Conservation (phyloP, 768 basidiomycete genomes). For the Tricholoma bakamatsutake region DNA sequence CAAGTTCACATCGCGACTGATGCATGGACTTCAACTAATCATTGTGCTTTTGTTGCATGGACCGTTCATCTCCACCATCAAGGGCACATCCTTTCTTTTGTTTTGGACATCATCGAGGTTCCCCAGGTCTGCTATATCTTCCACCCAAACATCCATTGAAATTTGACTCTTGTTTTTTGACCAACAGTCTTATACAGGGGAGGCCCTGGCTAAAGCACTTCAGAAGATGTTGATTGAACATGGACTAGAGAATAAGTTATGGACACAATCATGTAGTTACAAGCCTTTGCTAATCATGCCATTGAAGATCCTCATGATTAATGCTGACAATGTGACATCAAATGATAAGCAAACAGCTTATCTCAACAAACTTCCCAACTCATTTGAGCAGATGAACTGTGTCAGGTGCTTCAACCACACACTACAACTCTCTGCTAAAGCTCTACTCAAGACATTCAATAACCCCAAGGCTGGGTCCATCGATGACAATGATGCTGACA, state of each 20-base stretch:
- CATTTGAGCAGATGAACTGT: conserved; percentile 19
- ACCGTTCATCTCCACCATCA: conserved; percentile 13
- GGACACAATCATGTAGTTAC: neutral
- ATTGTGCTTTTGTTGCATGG: no score
- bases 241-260: conserved; percentile 28
- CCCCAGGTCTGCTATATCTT: neutral
- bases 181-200: conserved; percentile 21
- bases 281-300: neutral
- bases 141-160: neutral
- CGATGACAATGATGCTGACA: neutral
- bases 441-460: conserved; percentile 23
- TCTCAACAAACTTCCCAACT: conserved; percentile 14
- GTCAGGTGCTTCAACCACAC: conserved; percentile 34
- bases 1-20: conserved; percentile 23
- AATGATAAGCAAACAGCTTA: conserved; percentile 30
- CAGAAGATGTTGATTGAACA: conserved; percentile 22
- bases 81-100: conserved; percentile 21
- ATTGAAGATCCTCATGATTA: conserved; percentile 23
- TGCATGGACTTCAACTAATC: neutral
- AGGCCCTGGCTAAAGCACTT: conserved; percentile 24
- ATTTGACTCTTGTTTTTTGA: neutral
- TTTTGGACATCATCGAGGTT: conserved; percentile 31
- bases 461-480: conserved; percentile 10
- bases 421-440: conserved; percentile 31
- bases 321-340: conserved; percentile 28